Conservation (phyloP, 352 stramenopile genomes). For the Phytophthora pistaciae region DNA sequence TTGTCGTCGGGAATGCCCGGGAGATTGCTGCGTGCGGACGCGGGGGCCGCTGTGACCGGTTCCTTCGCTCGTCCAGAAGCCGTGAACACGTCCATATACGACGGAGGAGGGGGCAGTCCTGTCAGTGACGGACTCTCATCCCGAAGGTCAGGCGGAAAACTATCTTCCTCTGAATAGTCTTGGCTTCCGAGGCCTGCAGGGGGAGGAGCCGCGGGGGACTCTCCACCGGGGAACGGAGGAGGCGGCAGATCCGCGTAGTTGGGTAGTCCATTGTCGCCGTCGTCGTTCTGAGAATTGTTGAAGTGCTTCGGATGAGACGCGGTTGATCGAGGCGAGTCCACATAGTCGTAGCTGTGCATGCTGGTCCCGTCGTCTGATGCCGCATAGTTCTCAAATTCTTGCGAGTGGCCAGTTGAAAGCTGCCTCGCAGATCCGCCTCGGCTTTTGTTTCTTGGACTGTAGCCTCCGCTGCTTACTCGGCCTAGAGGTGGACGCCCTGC, state of each 20-base stretch:
- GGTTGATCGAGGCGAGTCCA: slow-evolving; percentile 38
- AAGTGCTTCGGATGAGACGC: slow-evolving; percentile 26
- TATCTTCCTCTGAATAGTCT: slow-evolving; percentile 44
- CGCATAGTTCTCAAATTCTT: slow-evolving; percentile 38
- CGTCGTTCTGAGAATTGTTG: slow-evolving; percentile 23
- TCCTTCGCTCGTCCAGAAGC: slow-evolving; percentile 48
- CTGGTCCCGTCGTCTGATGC: slow-evolving; percentile 46
- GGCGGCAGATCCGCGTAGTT: slow-evolving; percentile 28
- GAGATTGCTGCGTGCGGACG: slow-evolving; percentile 32
- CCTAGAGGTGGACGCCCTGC: slow-evolving; percentile 30
- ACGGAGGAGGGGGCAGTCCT: slow-evolving; percentile 49
- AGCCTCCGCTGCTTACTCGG: slow-evolving; percentile 39
- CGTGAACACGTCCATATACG: slow-evolving; percentile 67
- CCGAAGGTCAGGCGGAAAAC: slow-evolving; percentile 30
- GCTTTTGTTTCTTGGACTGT: slow-evolving; percentile 29
- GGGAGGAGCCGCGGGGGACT: slow-evolving; percentile 8
- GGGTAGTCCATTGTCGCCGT: slow-evolving; percentile 23
- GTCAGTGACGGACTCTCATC: slow-evolving; percentile 39
- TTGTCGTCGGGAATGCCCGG: slow-evolving; percentile 39
- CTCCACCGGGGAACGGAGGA: slow-evolving; percentile 29
- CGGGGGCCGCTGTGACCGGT: slow-evolving; percentile 8
- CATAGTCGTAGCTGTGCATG: slow-evolving; percentile 45
- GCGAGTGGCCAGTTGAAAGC: slow-evolving; percentile 11
- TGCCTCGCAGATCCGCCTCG: slow-evolving; percentile 36
- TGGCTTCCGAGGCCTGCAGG: slow-evolving; percentile 6